Evolutionary conservation across 2,329 filamentous ascomycete genomes (phyloP), one percentile per base, ranked within the genome.

Genomic region (Pseudonectria buxi): DNA sequence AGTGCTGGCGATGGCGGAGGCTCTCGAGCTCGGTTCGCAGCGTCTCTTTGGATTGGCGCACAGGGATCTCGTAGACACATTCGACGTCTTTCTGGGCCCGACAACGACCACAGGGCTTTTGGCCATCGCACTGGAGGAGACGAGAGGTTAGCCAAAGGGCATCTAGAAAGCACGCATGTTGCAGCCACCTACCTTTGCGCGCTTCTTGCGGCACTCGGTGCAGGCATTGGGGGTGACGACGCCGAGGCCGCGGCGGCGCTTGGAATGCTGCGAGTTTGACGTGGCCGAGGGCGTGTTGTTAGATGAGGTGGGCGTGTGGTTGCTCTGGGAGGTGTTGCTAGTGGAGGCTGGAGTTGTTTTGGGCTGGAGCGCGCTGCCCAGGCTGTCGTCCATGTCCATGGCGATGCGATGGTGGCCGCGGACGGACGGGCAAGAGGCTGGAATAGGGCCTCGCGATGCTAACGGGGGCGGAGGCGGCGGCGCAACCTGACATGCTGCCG

Each of bases 41-140:
- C 34, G 71, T 69, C 41, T 80, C 76, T 42, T 81, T 81, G 10
- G 76, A 79, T 45, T 79, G 76, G 29, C 77, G 74, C 5, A 81
- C 69, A 0, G 76, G 77, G 7, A 78, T 53, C 45, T 81, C 75
- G 59, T 81, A 81, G 15, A 77, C 51, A 41, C 77, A 81, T 15
- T 77, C 68, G 26, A 68, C 57, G 24, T 72, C 69, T 35, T 69
- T 71, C 43, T 79, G 75, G 1, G 59, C 44, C 39, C 62, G 67
- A 57, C 77, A 81, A 41, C 77, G 64, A 24, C 65, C 63, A 44
- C 74, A 78, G 3, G 74, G 76, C 22, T 51, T 65, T 32, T 70
- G 62, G 6, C 77, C 77, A 48, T 81, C 76, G 49, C 77, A 81
- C 74, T 78, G 40, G 24, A 37, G 32, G 26, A 27, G 25, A 18